Evolutionary conservation across 176 grass and related monocot species (phyloP), one percentile per base, ranked within the genome.

Genomic region (Lolium multiflorum): DNA sequence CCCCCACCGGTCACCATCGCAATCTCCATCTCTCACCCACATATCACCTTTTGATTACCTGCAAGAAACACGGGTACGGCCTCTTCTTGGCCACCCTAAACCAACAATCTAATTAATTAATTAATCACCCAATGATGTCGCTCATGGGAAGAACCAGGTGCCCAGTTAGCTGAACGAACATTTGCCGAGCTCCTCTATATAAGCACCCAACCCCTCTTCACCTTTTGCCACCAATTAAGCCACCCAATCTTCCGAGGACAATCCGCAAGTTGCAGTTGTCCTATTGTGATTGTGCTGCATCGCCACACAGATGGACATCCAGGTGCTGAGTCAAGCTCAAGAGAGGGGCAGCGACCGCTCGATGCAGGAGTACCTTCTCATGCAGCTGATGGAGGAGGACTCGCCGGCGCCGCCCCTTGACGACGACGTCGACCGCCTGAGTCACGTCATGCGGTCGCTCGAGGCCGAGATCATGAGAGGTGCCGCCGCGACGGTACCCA

Each of bases 361-460:
- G 12, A 48, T 22, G 48, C 75, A 41, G 9, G 82, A 89, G 58
- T 11, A 1, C 12, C 57, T 92, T 58, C 62, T 95, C 41, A 87
- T 88, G 90, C 78, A 95, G 67, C 6, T 92, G 35, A 60, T 95
- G 48, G 90, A 94, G 48, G 90, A 94, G 31, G 88, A 94, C 46
- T 49, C 25, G 14, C 43, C 43, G 14, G 57, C 57, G 5, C 25
- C 89, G 1, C 59, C 52, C 4, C 79, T 44, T 0, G 83, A 89
- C 3, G 72, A 50, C 1, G 89, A 85, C 5, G 55, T 13, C 3
- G 85, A 90, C 11, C 65, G 78, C 22, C 66, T 92, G 41, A 74
- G 76, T 77, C 78, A 60, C 5, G 93, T 92, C 50, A 84, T 92
- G 7, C 81, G 51, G 70, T 95, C 90, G 2, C 77, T 95, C 1